Base-by-base conservation (phyloP, 345 rosid genomes). In the Garcia nutans region DNA sequence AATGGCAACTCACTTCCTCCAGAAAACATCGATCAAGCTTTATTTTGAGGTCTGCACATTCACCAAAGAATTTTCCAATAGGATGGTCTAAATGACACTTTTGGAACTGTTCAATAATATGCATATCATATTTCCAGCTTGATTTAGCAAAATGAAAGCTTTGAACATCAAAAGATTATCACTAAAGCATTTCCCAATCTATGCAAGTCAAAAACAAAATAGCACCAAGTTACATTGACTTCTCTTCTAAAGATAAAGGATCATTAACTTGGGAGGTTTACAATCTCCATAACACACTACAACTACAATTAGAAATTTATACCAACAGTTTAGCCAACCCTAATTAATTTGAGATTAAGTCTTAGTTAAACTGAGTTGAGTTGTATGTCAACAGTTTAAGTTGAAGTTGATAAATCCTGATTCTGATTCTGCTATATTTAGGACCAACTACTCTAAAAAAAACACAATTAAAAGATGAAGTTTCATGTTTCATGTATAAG, bases 21-120 rank as follows among this genome's bases (percentile, higher is more conserved):
- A 94, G 93, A 64, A 96, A 95, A 81, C 94, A 93, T 19, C 84
- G 89, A 82, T 91, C 97, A 13, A 91, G 97, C 87, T 95, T 91
- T 65, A 93, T 79, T 81, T 91, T 91, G 49, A 92, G 88, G n/a
- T n/a, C 89, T 0, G 97, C 92, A 72, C 99, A 95, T 8, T 93
- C 85, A 33, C 99, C 99, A 2, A 91, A 90, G 85, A 96, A 90
- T 79, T 93, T 96, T 28, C 84, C 89, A 20, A 90, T 65, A 0
- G 98, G 99, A 84, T 96, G 97, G 56, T 92, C 98, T 19, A 68
- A 49, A 84, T 93, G 99, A 83, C 99, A 95, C 78, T 89, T 89
- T 73, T 91, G 97, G 77, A 95, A 96, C 79, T 88, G 83, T 86
- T 91, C 96, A 68, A 96, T 91, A 68, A 96, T 90, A 97, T 95